These are phyloP conservation scores for Ophiognomonia clavigignenti-juglandacearum DNA, from an alignment of 2,329 filamentous ascomycete species.

Conservation along the genomic window DNA sequence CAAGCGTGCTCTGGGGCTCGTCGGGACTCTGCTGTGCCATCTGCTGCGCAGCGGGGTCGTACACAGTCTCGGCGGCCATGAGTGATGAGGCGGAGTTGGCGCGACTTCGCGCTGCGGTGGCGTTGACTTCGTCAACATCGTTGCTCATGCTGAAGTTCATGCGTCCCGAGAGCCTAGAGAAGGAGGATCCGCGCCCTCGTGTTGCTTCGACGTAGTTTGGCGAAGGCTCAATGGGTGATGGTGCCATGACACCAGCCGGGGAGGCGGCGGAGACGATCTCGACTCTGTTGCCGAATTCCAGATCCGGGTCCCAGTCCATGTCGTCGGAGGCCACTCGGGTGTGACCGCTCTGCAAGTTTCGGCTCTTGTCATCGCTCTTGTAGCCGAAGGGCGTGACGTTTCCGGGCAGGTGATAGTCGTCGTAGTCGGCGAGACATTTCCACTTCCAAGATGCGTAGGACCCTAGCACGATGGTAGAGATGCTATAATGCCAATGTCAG, in stretches of 20 bases:
- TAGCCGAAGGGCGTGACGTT: constrained; percentile 47
- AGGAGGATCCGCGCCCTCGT: constrained; percentile 6
- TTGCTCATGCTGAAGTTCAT: constrained; percentile 10
- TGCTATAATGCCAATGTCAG: constrained; percentile 22
- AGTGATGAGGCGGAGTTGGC: constrained; percentile 11
- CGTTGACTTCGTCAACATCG: neutral
- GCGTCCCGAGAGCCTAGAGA: constrained; percentile 10
- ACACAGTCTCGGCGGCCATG: constrained; percentile 8
- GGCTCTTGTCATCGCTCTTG: constrained; percentile 19
- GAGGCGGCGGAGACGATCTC: constrained; percentile 16
- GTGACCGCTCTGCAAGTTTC: constrained; percentile 1
- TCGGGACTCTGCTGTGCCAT: neutral
- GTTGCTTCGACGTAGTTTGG: neutral
- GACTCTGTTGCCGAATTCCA: constrained; percentile 23
- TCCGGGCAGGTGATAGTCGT: constrained; percentile 45
- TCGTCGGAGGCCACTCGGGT: constrained; percentile 15
- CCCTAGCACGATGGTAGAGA: constrained; percentile 37
- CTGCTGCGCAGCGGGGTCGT: constrained; percentile 2
- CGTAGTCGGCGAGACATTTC: constrained; percentile 41
- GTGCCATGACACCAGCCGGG: constrained; percentile 3
- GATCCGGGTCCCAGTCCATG: constrained; percentile 13
- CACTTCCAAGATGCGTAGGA: constrained; percentile 44
- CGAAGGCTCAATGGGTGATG: constrained; percentile 8
- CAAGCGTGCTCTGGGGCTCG: constrained; percentile 1
- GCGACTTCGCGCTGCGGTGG: constrained; percentile 5